Percentiles rank a stretch among this genome's conserved stretches.
These are phyloP conservation scores for Citrus trifoliata DNA, from an alignment of 345 rosid species.

Conservation along the genomic window DNA sequence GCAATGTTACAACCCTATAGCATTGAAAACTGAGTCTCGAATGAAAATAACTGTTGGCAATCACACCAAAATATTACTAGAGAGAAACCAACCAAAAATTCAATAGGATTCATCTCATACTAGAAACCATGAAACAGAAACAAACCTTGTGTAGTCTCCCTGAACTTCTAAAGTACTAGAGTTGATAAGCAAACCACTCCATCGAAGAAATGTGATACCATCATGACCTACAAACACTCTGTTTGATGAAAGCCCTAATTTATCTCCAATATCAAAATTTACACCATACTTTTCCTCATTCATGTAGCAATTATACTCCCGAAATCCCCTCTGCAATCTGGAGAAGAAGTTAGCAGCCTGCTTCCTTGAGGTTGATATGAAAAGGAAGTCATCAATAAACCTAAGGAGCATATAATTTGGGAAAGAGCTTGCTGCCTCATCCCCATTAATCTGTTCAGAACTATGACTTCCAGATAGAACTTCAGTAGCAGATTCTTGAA, in stretches of 20 bases:
- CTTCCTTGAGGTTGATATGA: conserved; percentile 71
- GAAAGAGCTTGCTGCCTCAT: conserved; percentile 22
- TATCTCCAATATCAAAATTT: conserved; percentile 51
- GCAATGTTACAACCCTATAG: background rate
- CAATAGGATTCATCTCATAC: background rate
- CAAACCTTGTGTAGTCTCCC: conserved; percentile 78
- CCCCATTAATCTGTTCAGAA: background rate
- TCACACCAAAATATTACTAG: background rate
- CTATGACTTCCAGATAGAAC: conserved; percentile 18
- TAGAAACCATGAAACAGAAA: conserved; percentile 12
- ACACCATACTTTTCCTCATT: conserved; percentile 58
- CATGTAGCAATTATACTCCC: conserved; percentile 77
- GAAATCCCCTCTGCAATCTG: conserved; percentile 55
- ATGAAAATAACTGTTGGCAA: background rate
- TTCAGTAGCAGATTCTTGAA: conserved; percentile 14
- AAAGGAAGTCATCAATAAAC: conserved; percentile 74
- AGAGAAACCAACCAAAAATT: background rate
- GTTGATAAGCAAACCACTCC: conserved; percentile 88
- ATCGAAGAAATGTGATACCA: conserved; percentile 54
- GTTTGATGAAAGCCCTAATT: conserved; percentile 31
- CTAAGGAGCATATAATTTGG: conserved; percentile 53
- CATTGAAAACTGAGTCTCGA: background rate
- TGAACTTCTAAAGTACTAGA: conserved; percentile 68
- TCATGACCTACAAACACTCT: conserved; percentile 47
- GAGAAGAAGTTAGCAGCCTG: conserved; percentile 53